Conservation (phyloP, 2,329 filamentous ascomycete species). For the Escovopsis sp. region DNA sequence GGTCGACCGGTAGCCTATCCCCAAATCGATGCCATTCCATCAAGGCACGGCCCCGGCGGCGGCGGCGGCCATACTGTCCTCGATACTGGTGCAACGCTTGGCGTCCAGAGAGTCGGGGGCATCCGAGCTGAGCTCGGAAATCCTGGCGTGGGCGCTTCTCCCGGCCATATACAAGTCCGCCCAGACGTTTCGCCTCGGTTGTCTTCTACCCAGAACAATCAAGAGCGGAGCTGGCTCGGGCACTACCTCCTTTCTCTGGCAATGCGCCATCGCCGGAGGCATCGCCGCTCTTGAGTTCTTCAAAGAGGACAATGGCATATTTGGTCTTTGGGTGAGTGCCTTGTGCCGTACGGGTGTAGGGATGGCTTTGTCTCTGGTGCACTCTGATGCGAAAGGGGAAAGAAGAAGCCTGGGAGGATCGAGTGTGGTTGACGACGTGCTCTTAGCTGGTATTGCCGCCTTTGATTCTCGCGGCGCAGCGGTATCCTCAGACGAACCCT, state of each 20-base stretch:
- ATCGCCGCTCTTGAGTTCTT: conserved; percentile 6
- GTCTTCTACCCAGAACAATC: too few relatives aligned
- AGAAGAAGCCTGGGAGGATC: too few relatives aligned
- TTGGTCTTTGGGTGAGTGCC: conserved; percentile 5
- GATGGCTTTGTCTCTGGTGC: too few relatives aligned
- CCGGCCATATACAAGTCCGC: not conserved
- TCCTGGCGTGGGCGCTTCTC: conserved; percentile 1
- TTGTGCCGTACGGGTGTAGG: too few relatives aligned
- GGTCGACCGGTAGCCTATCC: too few relatives aligned
- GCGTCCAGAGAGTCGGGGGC: not conserved
- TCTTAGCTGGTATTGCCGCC: conserved; percentile 12
- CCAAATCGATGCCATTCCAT: too few relatives aligned
- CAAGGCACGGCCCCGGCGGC: not conserved
- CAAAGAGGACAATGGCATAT: conserved; percentile 7
- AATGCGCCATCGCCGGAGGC: conserved; percentile 6
- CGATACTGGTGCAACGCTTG: conserved; percentile 1
- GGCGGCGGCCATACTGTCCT: conserved; percentile 1
- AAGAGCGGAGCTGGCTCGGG: too few relatives aligned
- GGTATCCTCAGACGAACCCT: not conserved
- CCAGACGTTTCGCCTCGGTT: too few relatives aligned
- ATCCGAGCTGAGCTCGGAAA: conserved; percentile 1
- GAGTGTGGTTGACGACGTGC: not conserved
- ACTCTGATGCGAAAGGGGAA: too few relatives aligned
- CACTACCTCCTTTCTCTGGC: too few relatives aligned
- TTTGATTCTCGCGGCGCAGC: conserved; percentile 8